Evolutionary conservation across 495 filamentous ascomycete genomes (phyloP), one percentile per base, ranked within the genome.

Genomic region (Hyaloscypha finlandica): DNA sequence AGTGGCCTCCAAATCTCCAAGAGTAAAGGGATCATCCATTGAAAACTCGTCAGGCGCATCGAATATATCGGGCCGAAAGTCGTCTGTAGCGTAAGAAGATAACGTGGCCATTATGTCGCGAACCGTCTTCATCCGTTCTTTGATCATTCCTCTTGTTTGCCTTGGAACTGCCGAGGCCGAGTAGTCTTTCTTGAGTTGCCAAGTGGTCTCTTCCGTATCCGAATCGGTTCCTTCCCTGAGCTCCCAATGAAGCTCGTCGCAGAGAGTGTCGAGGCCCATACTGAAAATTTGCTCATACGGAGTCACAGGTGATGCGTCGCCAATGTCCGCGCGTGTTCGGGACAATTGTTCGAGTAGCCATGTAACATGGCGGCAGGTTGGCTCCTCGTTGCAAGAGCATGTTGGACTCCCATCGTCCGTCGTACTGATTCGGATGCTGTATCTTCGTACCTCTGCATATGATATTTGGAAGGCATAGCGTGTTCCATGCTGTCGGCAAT

Each of bases 61-160:
- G 58, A 74, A 74, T 14, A 74, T 68, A 30, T 72, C 70, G 9
- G 19, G 6, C 31, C 67, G 42, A 56, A 68, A 74, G 20, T 70
- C 69, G 4, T 72, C 72, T 3, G 53, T 54, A 9, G 53, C 35
- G 3, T 48, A 14, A 9, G 61, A 31, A 3, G 69, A 72, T 6
- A 72, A 58, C n/a, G 70, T 65, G 12, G 69, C 72, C 67, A 74
- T 66, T 12, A 74, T 74, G 60, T 74, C 72, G 5, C 72, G 64
- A 39, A 74, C 65, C 29, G 55, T 33, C 9, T 58, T 29, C 54
- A 57, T 59, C 22, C 70, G 53, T 31, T 68, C 55, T 20, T 31
- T 66, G 20, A 66, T 32, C 53, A 61, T 54, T 37, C 52, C 33
- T 22, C 68, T 51, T 3, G 69, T 69, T 42, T 65, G 63, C 3